Base-by-base conservation (phyloP, 2,329 filamentous ascomycete species). In the Ilyonectria mors-panacis region DNA sequence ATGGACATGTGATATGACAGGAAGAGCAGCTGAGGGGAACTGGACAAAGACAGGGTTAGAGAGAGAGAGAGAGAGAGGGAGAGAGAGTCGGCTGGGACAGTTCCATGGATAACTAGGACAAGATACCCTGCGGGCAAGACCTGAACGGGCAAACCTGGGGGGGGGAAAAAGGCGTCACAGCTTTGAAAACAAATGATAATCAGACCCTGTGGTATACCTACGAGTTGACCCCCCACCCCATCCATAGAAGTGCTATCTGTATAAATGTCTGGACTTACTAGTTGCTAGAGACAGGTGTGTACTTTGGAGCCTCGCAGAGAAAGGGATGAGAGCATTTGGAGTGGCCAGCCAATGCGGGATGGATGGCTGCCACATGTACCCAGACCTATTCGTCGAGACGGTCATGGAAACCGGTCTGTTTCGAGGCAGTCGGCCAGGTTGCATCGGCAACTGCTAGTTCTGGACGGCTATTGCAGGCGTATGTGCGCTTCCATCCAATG, bases 111-210 rank as follows among this genome's bases (percentile, higher is more conserved):
- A 63, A 57, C 50, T 51, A 59, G 54, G 69, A 72, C 67, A 12
- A 71, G 68, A 73, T 66, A 72, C 63, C 59, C 69, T 37, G 37
- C 57, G 48, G 69, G 45, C 57, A 65, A 71, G 69, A 63, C 65
- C 62, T 65, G 58, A 39, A 61, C 45, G 58, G 62, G 63, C 59
- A 60, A 55, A 59, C 47, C 45, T 54, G 59, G 60, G 62, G 57
- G 48, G 44, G 53, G 61, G 70, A 71, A 65, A 62, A 68, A 71
- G 69, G 58, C 67, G 68, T 70, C 63, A 57, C 69, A 59, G 59
- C 72, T 74, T 57, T 67, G 62, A 53, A 65, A 50, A 65, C 61
- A 37, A 64, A 66, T 62, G 55, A 61, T 45, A 63, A 42, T 67
- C 23, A 59, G 48, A 8, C n/a, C 15, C 17, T 5, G 17, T n/a